A percentile compares a stretch with the other conserved stretches of the same genome.
Conservation (phyloP, 2,329 filamentous ascomycete genomes). For the Thermothelomyces thermophilus region DNA sequence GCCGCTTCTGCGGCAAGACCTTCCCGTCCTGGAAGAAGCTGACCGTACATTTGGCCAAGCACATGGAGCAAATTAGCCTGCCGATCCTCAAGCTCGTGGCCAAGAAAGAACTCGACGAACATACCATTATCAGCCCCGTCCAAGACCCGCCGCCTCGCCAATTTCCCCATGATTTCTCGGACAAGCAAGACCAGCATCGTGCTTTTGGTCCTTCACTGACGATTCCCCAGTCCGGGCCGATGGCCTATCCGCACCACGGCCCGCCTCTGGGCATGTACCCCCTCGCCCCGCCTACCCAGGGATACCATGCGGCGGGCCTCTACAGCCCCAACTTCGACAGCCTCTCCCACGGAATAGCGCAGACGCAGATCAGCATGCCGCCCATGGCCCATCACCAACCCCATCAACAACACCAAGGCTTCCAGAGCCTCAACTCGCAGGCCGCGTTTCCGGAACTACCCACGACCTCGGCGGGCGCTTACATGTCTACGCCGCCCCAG, state of each 20-base stretch:
- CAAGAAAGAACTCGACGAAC: constrained; percentile 40
- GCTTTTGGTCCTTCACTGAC: constrained; percentile 21
- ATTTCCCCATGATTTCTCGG: constrained; percentile 29
- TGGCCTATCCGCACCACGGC: constrained; percentile 15
- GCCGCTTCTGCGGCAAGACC: constrained; percentile 76
- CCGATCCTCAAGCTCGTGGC: constrained; percentile 63
- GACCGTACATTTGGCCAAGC: constrained; percentile 86
- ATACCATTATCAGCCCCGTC: constrained; percentile 62
- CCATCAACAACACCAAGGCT: constrained; percentile 12
- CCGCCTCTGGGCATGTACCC: constrained; percentile 19
- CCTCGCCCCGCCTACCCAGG: constrained; percentile 6
- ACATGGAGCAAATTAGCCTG: constrained; percentile 88
- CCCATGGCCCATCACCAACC: neutral
- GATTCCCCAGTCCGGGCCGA: constrained; percentile 11
- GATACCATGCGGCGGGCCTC: constrained; percentile 15
- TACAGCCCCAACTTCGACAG: constrained; percentile 19
- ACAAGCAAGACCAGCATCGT: constrained; percentile 27
- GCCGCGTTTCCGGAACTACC: constrained; percentile 12
- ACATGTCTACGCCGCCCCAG: neutral
- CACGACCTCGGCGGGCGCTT: constrained; percentile 1
- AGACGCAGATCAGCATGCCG: constrained; percentile 13
- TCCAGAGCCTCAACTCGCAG: constrained; percentile 22
- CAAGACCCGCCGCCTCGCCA: constrained; percentile 46
- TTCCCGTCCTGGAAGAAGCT: constrained; percentile 88
- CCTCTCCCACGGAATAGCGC: constrained; percentile 10